Conservation (phyloP, 1,139 yeast genomes). For the Geotrichum siamense region DNA sequence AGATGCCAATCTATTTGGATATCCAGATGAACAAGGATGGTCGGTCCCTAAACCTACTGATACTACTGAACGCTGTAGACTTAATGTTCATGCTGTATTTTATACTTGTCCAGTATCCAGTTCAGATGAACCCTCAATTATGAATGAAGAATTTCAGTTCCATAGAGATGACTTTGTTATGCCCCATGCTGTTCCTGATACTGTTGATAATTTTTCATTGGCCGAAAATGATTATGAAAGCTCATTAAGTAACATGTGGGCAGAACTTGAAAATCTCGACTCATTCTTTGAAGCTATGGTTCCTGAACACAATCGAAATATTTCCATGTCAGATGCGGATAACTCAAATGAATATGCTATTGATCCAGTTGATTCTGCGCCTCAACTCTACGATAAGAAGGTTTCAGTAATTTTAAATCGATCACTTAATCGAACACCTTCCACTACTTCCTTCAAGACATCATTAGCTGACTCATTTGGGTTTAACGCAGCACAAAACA, state of each 20-base stretch:
- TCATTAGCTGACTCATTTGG: conserved; percentile 45
- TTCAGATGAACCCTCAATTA: conserved; percentile 22
- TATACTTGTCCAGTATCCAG: conserved; percentile 58
- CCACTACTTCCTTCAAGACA: conserved; percentile 69
- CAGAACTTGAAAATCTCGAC: conserved; percentile 90
- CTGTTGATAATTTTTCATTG: conserved; percentile 25
- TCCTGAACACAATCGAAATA: conserved; percentile 30
- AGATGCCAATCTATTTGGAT: conserved; percentile 86
- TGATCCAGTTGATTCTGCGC: conserved; percentile 59
- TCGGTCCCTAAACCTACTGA: conserved; percentile 91
- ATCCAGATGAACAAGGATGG: conserved; percentile 98
- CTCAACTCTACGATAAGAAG: conserved; percentile 71
- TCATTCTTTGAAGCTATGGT: conserved; percentile 78
- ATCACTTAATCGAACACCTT: conserved; percentile 67
- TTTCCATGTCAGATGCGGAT: conserved; percentile 38
- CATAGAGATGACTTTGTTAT: conserved; percentile 52
- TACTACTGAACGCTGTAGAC: conserved; percentile 79
- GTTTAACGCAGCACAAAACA: conserved; percentile 17
- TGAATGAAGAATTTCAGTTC: conserved; percentile 32
- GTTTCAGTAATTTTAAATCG: conserved; percentile 68
- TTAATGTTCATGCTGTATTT: conserved; percentile 92
- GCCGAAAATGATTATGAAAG: conserved; percentile 41
- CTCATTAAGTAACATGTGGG: conserved; percentile 89
- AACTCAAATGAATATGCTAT: conserved; percentile 37
- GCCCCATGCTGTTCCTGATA: conserved; percentile 20